Base-by-base conservation (phyloP, 192 early-diverging fungal genomes). In the Gonapodya sp. region DNA sequence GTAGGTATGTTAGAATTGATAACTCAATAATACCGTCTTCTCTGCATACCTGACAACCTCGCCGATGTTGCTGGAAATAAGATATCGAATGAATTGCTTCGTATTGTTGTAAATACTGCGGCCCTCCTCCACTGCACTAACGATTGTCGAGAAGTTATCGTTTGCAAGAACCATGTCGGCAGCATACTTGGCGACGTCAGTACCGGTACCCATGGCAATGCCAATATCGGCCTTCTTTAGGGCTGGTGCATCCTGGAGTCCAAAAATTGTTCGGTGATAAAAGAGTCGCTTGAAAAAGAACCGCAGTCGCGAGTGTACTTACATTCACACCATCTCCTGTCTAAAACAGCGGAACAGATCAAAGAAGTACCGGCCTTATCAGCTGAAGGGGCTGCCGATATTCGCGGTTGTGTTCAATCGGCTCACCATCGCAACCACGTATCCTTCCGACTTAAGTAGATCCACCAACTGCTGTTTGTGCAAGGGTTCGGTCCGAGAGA, bases 81-180 rank as follows among this genome's bases (percentile, higher is more conserved):
- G 87, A 85, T 99, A 98, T 35, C 96, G 94, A 86, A 98, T 98
- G 75, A 99, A 98, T 88, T 98, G 96, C 90, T 98, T 98, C 35
- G 96, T 98, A 88, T 99, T 99, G 86, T 95, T 95, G 91, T 97
- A 99, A 84, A 99, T 98, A 78, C 91, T 89, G 46, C 98, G 93
- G 78, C 98, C 98, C 87, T 99, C 97, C 82, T 97, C 95, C 8
- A 99, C 97, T 16, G 98, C 98, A 81, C 91, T 91, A 82, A 96
- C 96, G 75, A 99, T 98, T 35, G 96, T 98, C 34, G 96, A 92
- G 91, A 99, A 99, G 92, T 99, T 98, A 87, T 98, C 95, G 87
- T 99, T 96, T 1, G 96, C 94, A 35, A 99, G 88, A 32, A 98
- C 94, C 96, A 99, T 98, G 85, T 98, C 98, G 64, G 94, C 93